phyloP scores from a whole-genome alignment of 2,329 filamentous ascomycete genomes.

The Alternaria consortialis region DNA sequence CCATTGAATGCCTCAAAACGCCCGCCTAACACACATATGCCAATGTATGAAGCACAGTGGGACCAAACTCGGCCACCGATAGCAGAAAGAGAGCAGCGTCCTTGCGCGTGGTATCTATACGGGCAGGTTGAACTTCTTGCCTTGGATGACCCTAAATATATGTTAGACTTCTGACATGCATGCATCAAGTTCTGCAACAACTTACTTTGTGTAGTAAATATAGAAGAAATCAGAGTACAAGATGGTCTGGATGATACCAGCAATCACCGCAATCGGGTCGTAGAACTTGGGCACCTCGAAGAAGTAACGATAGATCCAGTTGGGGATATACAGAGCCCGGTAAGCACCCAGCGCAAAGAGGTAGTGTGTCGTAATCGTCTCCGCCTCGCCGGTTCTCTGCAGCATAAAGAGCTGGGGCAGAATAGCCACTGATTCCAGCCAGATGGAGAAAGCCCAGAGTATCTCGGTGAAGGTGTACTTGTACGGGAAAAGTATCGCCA shows the following conservation, averaged over 20 bases:
- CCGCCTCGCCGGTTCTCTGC: slow-evolving; percentile 94
- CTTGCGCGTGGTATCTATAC: slow-evolving; percentile 48
- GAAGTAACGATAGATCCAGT: slow-evolving; percentile 95
- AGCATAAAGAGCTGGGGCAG: slow-evolving; percentile 98
- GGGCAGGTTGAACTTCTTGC: slow-evolving; percentile 64
- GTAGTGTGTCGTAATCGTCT: slow-evolving; percentile 99
- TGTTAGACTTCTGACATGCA: neutral
- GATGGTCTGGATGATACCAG: slow-evolving; percentile 90
- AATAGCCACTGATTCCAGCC: slow-evolving; percentile 96
- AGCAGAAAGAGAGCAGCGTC: slow-evolving; percentile 11
- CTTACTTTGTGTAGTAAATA: slow-evolving; percentile 96
- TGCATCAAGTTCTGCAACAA: slow-evolving; percentile 13
- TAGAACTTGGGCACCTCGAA: slow-evolving; percentile 73
- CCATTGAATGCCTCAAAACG: slow-evolving; percentile 12
- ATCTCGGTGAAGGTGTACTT: slow-evolving; percentile 83
- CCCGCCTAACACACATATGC: slow-evolving; percentile 11
- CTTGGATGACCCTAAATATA: slow-evolving; percentile 58
- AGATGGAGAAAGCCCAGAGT: slow-evolving; percentile 97
- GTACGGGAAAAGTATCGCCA: slow-evolving; percentile 86
- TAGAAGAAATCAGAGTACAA: slow-evolving; percentile 99
- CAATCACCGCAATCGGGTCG: slow-evolving; percentile 87
- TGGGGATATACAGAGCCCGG: slow-evolving; percentile 94
- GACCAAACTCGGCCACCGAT: slow-evolving; percentile 11
- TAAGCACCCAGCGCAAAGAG: slow-evolving; percentile 92
- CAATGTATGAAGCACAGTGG: slow-evolving; percentile 13